These are phyloP conservation scores for Taphrina flavorubra DNA, from an alignment of 1,139 yeast genomes.

Conservation along the genomic window DNA sequence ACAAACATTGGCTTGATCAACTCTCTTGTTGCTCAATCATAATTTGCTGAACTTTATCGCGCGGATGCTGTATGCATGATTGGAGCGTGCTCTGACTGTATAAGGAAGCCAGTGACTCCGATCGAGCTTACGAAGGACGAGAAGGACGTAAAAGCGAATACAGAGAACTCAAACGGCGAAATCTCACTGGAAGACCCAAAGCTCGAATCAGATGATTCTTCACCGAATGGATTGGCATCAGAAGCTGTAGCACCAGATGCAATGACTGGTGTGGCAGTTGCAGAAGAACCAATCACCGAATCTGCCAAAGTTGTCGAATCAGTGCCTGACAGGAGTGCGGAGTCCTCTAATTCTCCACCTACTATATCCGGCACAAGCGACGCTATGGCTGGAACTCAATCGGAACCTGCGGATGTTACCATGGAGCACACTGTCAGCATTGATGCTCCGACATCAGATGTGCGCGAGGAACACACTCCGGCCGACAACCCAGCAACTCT, in stretches of 20 bases:
- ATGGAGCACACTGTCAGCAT: conserved; percentile 28
- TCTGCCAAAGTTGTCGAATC: conserved; percentile 23
- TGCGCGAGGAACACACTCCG: conserved; percentile 21
- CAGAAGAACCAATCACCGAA: conserved; percentile 30
- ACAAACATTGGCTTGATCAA: not conserved
- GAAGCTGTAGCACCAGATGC: not conserved
- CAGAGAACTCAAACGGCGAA: not conserved
- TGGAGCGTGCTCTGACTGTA: too few relatives aligned
- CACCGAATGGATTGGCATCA: not conserved
- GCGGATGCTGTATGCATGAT: too few relatives aligned
- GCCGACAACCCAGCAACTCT: conserved; percentile 11
- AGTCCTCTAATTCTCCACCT: too few relatives aligned
- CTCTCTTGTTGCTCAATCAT: too few relatives aligned
- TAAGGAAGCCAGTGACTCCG: conserved; percentile 7
- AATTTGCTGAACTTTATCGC: too few relatives aligned
- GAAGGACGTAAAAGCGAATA: not conserved
- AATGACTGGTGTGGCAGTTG: conserved; percentile 35
- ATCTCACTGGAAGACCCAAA: not conserved
- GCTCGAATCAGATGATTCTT: not conserved
- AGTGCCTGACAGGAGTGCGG: not conserved
- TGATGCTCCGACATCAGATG: conserved; percentile 26
- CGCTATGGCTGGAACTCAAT: not conserved
- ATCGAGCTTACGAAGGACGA: not conserved
- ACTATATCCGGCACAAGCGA: not conserved
- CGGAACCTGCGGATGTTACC: conserved; percentile 13